These are phyloP conservation scores for Stephanodiscus minutulus DNA, from an alignment of 108 stramenopile genomes.

Conservation along the genomic window DNA sequence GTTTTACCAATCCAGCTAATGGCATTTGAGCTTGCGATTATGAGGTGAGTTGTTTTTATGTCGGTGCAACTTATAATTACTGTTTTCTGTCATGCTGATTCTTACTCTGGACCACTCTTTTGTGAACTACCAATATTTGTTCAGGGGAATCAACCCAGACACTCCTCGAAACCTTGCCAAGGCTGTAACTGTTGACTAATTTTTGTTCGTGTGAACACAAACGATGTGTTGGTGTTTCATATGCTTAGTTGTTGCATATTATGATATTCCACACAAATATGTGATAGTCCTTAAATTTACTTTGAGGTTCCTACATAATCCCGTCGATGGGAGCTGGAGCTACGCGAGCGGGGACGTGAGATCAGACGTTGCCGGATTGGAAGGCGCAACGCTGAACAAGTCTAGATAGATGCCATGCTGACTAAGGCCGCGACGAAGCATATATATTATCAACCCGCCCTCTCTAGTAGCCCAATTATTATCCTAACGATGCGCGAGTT, in stretches of 20 bases:
- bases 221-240: no score
- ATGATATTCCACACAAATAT: no score
- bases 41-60: slow-evolving; percentile 56
- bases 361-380: slow-evolving; percentile 59
- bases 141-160: slow-evolving; percentile 95
- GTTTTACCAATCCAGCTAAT: slow-evolving; percentile 95
- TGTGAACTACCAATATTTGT: background rate
- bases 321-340: slow-evolving; percentile 49
- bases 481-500: slow-evolving; percentile 83
- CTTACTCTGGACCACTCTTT: background rate
- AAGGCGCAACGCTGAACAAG: slow-evolving; percentile 52
- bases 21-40: slow-evolving; percentile 96
- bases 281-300: no score
- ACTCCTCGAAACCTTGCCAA: slow-evolving; percentile 99
- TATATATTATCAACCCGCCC: no score
- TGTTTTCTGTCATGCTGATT: background rate
- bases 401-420: background rate
- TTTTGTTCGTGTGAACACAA: background rate
- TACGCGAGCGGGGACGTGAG: slow-evolving; percentile 75
- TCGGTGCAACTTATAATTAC: background rate
- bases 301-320: slow-evolving; percentile 48
- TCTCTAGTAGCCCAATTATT: background rate
- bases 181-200: slow-evolving; percentile 97
- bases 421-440: no score
- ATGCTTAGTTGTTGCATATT: no score